Evolutionary conservation across 768 basidiomycete genomes (phyloP).

Genomic region (Leucosporidium creatinivorum): DNA sequence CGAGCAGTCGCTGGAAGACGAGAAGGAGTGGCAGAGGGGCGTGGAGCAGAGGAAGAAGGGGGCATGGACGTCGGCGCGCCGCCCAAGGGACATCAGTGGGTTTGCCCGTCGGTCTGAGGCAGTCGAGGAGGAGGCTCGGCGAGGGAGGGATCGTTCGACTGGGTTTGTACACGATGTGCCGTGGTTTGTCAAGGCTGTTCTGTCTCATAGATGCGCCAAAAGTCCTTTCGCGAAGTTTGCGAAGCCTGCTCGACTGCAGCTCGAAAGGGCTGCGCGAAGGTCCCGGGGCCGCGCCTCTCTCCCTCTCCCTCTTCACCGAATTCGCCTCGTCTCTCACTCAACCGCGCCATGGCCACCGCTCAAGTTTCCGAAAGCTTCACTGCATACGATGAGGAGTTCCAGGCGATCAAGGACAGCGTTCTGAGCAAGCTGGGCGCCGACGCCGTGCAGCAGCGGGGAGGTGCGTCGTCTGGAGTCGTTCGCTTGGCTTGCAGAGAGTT

Average conservation of each 20-base stretch:
- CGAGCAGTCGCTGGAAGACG: neutral
- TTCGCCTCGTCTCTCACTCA: no score
- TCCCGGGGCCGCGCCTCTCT: no score
- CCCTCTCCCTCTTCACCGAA: no score
- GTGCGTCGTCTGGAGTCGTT: constrained; percentile 33
- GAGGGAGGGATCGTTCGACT: neutral
- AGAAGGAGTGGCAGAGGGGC: neutral
- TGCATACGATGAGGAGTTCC: no score
- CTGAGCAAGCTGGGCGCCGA: constrained; percentile 41
- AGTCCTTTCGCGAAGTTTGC: no score
- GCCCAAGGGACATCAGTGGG: neutral
- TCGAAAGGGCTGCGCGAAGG: no score
- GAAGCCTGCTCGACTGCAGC: no score
- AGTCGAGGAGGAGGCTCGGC: neutral
- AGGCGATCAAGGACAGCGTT: constrained; percentile 36
- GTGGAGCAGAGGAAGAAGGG: neutral
- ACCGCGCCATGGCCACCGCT: no score
- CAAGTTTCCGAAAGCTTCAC: no score
- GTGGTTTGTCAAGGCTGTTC: no score
- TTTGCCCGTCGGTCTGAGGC: neutral
- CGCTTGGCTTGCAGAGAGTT: neutral
- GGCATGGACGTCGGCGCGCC: neutral
- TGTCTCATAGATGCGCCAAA: no score
- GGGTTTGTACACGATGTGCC: no score
- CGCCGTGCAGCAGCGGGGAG: constrained; percentile 40